phyloP scores from a whole-genome alignment of 2,329 filamentous ascomycete species.

The Lojkania enalia region DNA sequence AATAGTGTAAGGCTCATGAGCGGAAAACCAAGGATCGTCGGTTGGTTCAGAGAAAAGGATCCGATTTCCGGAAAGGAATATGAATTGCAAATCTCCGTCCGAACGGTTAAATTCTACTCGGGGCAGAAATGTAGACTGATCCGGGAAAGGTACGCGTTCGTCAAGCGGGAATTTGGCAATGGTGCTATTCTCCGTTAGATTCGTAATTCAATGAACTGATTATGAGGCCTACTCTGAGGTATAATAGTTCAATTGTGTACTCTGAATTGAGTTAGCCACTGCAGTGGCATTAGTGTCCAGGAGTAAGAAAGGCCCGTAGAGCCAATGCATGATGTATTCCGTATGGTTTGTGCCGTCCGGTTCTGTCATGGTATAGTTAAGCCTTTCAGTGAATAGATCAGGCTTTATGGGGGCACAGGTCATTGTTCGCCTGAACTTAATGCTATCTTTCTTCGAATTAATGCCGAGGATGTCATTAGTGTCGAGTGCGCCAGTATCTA shows the following conservation, averaged over 20 bases:
- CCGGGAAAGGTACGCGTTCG: slow-evolving; percentile 3
- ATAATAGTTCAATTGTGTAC: slow-evolving; percentile 5
- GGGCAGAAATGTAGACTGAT: slow-evolving; percentile 9
- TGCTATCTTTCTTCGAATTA: slow-evolving; percentile 6
- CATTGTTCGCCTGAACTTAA: background rate
- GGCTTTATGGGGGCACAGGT: background rate
- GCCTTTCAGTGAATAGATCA: background rate
- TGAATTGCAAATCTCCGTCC: slow-evolving; percentile 7
- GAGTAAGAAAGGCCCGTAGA: background rate
- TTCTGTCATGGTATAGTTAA: background rate
- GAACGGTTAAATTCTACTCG: slow-evolving; percentile 9
- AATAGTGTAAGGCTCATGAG: slow-evolving; percentile 5
- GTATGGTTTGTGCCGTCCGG: background rate
- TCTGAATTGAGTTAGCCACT: background rate
- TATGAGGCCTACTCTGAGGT: background rate
- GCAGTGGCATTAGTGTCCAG: background rate
- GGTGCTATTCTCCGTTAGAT: too few species aligned
- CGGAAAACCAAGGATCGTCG: slow-evolving; percentile 15
- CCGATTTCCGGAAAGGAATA: slow-evolving; percentile 7
- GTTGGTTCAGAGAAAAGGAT: slow-evolving; percentile 7
- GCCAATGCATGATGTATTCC: background rate
- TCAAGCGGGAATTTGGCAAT: slow-evolving; percentile 6
- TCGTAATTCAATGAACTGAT: too few species aligned
- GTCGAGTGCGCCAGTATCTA: slow-evolving; percentile 13
- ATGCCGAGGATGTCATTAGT: slow-evolving; percentile 7